Evolutionary conservation across 1,284 basidiomycete genomes (phyloP).

Genomic region (Somion occarium): DNA sequence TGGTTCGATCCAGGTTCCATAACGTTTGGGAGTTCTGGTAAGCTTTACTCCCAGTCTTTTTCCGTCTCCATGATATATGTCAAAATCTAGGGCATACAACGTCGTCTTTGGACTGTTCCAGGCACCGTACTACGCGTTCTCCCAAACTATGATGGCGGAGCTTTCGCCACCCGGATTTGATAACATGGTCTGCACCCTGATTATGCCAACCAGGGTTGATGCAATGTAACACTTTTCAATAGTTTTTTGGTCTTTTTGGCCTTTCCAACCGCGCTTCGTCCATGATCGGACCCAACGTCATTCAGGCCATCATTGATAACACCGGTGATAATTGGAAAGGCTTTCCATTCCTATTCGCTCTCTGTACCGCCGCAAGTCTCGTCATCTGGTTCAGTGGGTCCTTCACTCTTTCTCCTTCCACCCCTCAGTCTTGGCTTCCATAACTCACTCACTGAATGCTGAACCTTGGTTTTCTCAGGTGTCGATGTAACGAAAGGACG

Average conservation of each 20-base stretch:
- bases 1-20: constrained; percentile 55
- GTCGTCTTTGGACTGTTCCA: constrained; percentile 81
- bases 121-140: constrained; percentile 83
- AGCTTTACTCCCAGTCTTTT: too few relatives aligned
- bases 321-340: constrained; percentile 76
- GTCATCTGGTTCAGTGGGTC: constrained; percentile 62
- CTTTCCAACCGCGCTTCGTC: constrained; percentile 79
- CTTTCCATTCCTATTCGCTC: constrained; percentile 78
- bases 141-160: constrained; percentile 87
- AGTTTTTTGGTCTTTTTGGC: constrained; percentile 83
- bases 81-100: constrained; percentile 61
- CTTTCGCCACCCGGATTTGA: constrained; percentile 78
- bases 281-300: constrained; percentile 76
- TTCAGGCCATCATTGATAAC: constrained; percentile 73
- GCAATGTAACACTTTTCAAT: constrained; percentile 1
- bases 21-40: constrained; percentile 84
- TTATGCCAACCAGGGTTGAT: not conserved
- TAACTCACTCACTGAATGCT: not conserved
- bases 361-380: constrained; percentile 59
- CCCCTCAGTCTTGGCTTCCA: not conserved
- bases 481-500: constrained; percentile 70
- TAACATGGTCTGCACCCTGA: constrained; percentile 53
- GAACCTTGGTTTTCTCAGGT: constrained; percentile 22
- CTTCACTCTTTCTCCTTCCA: not conserved
- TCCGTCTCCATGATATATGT: not conserved